These are phyloP conservation scores for Colletotrichum sojae DNA, from an alignment of 2,329 filamentous ascomycete genomes.

Conservation along the genomic window DNA sequence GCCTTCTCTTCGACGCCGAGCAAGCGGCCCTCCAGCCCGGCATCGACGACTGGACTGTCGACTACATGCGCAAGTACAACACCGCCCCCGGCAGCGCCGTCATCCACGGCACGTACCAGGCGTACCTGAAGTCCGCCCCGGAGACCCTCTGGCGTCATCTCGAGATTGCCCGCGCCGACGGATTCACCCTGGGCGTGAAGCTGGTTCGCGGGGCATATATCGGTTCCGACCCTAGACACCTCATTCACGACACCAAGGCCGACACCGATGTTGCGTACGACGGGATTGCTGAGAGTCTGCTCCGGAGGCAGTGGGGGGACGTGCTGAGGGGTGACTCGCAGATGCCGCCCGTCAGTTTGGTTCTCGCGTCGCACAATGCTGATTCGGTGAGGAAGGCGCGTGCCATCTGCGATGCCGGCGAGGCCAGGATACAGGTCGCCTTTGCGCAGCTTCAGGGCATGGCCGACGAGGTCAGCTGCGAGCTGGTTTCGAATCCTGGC, in stretches of 20 bases:
- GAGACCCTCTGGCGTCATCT: constrained; percentile 72
- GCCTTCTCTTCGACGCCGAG: constrained; percentile 88
- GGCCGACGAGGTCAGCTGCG: constrained; percentile 91
- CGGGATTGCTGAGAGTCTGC: constrained; percentile 75
- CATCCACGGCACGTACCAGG: constrained; percentile 86
- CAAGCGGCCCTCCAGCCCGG: constrained; percentile 83
- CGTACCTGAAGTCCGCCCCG: constrained; percentile 78
- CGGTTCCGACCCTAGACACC: constrained; percentile 75
- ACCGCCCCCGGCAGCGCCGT: constrained; percentile 71
- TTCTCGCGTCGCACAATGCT: constrained; percentile 88
- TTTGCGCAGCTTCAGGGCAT: constrained; percentile 69
- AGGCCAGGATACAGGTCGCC: constrained; percentile 55
- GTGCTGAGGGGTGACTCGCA: constrained; percentile 45
- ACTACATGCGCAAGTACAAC: constrained; percentile 85
- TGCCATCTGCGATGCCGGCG: constrained; percentile 62
- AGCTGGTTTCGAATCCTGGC: constrained; percentile 57
- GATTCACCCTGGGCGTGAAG: constrained; percentile 80
- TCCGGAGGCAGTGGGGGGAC: constrained; percentile 73
- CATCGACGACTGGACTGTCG: constrained; percentile 84
- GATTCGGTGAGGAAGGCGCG: constrained; percentile 75
- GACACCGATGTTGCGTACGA: constrained; percentile 83
- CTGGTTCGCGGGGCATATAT: constrained; percentile 83
- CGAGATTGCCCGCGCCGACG: constrained; percentile 67
- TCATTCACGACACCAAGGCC: constrained; percentile 80
- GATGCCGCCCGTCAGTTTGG: constrained; percentile 73